These are phyloP conservation scores for Fusarium setosum DNA, from an alignment of 2,329 filamentous ascomycete species.

Conservation along the genomic window DNA sequence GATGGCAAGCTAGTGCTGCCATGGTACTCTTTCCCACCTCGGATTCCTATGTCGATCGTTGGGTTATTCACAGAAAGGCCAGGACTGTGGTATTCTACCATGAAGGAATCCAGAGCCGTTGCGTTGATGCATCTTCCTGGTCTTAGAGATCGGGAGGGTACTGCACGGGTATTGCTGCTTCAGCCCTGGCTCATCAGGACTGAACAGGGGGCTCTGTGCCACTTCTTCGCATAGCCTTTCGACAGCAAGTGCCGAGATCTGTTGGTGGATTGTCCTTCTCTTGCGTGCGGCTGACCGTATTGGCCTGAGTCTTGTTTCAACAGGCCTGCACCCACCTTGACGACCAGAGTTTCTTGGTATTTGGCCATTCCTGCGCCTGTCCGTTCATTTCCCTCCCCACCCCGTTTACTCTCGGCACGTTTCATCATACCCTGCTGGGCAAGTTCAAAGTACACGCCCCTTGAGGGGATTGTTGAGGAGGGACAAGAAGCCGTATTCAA, in stretches of 20 bases:
- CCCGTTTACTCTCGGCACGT: constrained; percentile 5
- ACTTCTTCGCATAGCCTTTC: constrained; percentile 19
- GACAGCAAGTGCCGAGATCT: constrained; percentile 19
- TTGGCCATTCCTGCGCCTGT: background rate
- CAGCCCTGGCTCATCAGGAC: background rate
- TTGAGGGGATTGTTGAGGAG: constrained; percentile 3
- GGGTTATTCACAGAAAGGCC: background rate
- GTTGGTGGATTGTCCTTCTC: constrained; percentile 10
- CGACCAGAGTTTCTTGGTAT: background rate
- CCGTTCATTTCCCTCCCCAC: background rate
- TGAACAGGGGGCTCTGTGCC: background rate
- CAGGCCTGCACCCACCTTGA: constrained; percentile 5
- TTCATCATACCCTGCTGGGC: constrained; percentile 9
- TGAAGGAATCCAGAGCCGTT: background rate
- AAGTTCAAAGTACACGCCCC: constrained; percentile 6
- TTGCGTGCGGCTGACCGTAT: background rate
- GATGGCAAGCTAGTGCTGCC: background rate
- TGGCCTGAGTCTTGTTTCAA: background rate
- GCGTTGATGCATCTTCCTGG: background rate
- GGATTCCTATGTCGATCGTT: background rate
- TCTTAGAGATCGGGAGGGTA: background rate
- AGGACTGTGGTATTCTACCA: background rate
- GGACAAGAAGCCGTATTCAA: background rate
- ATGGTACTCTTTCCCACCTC: background rate
- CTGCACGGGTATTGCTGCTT: background rate